Base-by-base conservation (phyloP, 805 yeast species). In the Cyberlindnera maclurae region DNA sequence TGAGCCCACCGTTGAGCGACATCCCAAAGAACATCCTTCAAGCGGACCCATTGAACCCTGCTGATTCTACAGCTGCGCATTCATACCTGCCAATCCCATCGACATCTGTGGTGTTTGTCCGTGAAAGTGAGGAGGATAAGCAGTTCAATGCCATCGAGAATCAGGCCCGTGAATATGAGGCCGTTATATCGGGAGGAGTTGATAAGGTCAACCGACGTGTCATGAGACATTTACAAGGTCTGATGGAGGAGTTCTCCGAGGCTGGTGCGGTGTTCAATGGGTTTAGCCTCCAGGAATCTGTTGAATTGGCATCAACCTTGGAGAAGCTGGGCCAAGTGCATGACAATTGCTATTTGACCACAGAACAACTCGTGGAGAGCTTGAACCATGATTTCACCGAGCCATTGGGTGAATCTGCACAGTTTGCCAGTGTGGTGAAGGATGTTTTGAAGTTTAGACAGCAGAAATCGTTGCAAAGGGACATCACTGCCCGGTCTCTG, bases 311-410 rank as follows among this genome's bases (percentile, higher is more conserved):
- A 44, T 59, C 73, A 4, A 74, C 75, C 1, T 57, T 79, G 38
- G 97, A 93, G 55, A 77, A 79, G 46, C 71, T 86, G 26, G 97
- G 97, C 1, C 89, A 84, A 53, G 81, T 85, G 1, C 79, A 85
- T 50, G 97, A 93, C 57, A 75, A 80, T 30, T 74, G 74, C 26
- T 77, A 73, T 44, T 71, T 78, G 2, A 70, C 78, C 9, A 55
- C 67, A 5, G 70, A 66, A 36, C 54, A 70, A 2, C 64, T 81
- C 10, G 71, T 77, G 4, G 59, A 67, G 11, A 71, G 72, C 28
- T 58, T 81, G 36, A 75, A 74, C 37, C 69, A 76, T 2, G 75
- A 75, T 39, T 79, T 79, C 49, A 69, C 76, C 7, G 87, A 80
- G 53, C 86, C 86, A 3, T 59, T 80, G 34, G 79, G 79, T 1